phyloP scores from a whole-genome alignment of 345 rosid genomes.

The Lepidium africanum region DNA sequence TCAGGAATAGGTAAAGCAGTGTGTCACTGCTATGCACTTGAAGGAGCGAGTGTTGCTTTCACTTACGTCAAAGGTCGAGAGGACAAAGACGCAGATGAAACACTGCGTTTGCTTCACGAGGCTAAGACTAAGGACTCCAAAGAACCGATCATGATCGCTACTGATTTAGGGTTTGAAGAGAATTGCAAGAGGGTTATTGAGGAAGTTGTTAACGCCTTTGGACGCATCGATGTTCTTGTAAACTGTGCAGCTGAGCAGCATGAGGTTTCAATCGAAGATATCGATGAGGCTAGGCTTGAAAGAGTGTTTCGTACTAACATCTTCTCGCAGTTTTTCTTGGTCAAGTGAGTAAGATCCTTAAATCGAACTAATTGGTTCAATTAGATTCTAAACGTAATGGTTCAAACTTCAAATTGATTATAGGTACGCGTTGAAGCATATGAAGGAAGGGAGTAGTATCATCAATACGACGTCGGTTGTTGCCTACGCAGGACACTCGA shows the following conservation, averaged over 20 bases:
- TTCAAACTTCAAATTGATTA: neutral
- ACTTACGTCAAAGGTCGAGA: conserved; percentile 56
- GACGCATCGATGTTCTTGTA: conserved; percentile 55
- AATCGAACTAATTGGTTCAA: neutral
- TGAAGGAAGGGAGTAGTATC: conserved; percentile 68
- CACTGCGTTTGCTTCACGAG: conserved; percentile 36
- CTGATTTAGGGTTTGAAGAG: conserved; percentile 63
- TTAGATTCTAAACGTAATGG: neutral
- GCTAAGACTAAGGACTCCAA: conserved; percentile 42
- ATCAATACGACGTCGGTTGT: conserved; percentile 67
- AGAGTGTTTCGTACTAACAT: conserved; percentile 66
- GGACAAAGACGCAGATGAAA: conserved; percentile 67
- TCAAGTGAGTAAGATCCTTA: conserved; percentile 26
- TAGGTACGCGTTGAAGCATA: conserved; percentile 60
- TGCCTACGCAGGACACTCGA: conserved; percentile 52
- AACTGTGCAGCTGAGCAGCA: conserved; percentile 68
- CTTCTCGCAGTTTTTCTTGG: conserved; percentile 55
- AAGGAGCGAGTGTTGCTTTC: conserved; percentile 74
- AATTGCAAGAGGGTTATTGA: conserved; percentile 58
- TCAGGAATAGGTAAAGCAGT: conserved; percentile 79
- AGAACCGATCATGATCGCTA: conserved; percentile 49
- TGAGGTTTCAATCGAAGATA: conserved; percentile 47
- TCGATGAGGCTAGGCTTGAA: conserved; percentile 60
- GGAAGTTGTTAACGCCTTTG: conserved; percentile 53
- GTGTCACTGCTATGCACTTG: conserved; percentile 36